Percentiles rank a stretch among this genome's conserved stretches.
Conservation (phyloP, 1,284 basidiomycete genomes). For the Apiotrichum porosum region DNA sequence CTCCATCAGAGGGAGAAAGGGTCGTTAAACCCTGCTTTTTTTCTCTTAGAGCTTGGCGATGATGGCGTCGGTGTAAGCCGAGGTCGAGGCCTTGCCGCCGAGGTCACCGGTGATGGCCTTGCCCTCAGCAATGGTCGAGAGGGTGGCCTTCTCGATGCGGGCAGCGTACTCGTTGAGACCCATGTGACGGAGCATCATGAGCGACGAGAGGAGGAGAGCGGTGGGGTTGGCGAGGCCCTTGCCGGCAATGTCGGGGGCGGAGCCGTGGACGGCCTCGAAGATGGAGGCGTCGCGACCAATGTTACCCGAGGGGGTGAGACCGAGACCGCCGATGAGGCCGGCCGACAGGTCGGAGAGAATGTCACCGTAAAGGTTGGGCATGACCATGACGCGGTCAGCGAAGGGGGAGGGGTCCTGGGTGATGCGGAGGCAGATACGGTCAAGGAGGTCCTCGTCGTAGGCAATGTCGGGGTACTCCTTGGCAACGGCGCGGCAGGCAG, state of each 20-base stretch:
- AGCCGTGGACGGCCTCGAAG: slow-evolving; percentile 99
- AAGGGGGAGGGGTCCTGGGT: slow-evolving; percentile 78
- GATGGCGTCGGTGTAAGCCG: slow-evolving; percentile 83
- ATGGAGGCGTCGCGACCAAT: slow-evolving; percentile 98
- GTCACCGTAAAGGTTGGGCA: slow-evolving; percentile 91
- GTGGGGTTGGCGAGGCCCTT: slow-evolving; percentile 98
- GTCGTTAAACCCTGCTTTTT: not conserved
- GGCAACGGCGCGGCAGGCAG: slow-evolving; percentile 92
- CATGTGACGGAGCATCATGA: slow-evolving; percentile 99
- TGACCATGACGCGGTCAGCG: slow-evolving; percentile 98
- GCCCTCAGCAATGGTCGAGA: slow-evolving; percentile 88
- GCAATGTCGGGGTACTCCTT: slow-evolving; percentile 89
- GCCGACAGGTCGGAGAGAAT: slow-evolving; percentile 99
- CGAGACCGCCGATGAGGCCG: slow-evolving; percentile 95
- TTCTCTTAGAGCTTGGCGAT: slow-evolving; percentile 50
- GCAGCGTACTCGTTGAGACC: slow-evolving; percentile 76
- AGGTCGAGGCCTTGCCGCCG: slow-evolving; percentile 81
- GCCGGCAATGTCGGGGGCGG: slow-evolving; percentile 67
- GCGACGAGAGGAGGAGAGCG: slow-evolving; percentile 83
- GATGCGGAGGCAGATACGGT: slow-evolving; percentile 85
- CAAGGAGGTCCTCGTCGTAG: slow-evolving; percentile 96
- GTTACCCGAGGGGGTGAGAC: slow-evolving; percentile 96
- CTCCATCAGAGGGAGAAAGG: too few species aligned
- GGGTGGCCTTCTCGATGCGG: slow-evolving; percentile 87
- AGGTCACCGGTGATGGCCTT: slow-evolving; percentile 87